Base-by-base conservation (phyloP, 2,329 filamentous ascomycete species). In the Xylaria sp. region DNA sequence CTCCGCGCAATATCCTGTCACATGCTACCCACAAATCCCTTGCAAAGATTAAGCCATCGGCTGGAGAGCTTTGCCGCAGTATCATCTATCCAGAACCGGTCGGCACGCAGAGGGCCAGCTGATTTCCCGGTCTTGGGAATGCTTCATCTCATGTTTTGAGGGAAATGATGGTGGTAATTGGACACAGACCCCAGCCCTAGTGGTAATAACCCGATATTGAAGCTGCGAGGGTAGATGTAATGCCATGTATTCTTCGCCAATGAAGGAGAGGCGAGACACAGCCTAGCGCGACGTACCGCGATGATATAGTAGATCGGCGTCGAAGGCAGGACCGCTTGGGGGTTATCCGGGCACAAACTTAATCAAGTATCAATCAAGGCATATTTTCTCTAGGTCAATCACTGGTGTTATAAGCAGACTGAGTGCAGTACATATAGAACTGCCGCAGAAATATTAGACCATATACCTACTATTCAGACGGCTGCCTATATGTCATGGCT, bases 101-200 rank as follows among this genome's bases (percentile, higher is more conserved):
- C 25, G 7, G 43, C 42, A 31, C 11, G 45, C 31, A 55, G 35
- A 31, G 28, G 5, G 31, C 45, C 15, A 42, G 47, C 54, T 35
- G 49, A 49, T 56, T 56, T 55, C 61, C 64, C 57, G 59, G 54
- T 59, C 59, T 55, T 62, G 50, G 57, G 59, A 38, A 64, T 58
- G 58, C 47, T 40, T 58, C 62, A 58, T 50, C 58, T 58, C 43
- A 31, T 52, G 12, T 33, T 55, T 12, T n/a, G n/a, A n/a, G 37
- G 40, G 40, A 46, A 40, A 52, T 55, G 21, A 12, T 60, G 23
- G 5, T 49, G 45, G 33, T 38, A 37, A 63, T 51, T 61, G 57
- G 57, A 50, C 31, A 31, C 43, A 57, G 43, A 31, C 5, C n/a
- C n/a, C 28, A 31, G 55, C 19, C 43, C 49, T 59, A 33, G 45